phyloP scores from a whole-genome alignment of 23 red algal species.

The Chondrus crispus region DNA sequence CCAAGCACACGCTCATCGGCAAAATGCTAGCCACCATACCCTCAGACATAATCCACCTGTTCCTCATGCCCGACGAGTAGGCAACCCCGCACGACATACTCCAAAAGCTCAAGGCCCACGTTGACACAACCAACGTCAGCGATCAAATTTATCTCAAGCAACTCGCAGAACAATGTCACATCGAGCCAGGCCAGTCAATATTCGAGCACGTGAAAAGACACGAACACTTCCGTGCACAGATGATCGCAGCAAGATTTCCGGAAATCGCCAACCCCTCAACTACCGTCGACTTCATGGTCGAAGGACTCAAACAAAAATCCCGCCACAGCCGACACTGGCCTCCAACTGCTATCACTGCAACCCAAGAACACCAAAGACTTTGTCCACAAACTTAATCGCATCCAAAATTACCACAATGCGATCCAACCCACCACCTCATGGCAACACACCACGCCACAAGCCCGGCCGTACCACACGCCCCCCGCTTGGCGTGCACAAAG shows the following conservation, averaged over 20 bases:
- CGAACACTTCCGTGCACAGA: background rate
- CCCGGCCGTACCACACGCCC: too few relatives aligned
- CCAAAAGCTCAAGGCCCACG: background rate
- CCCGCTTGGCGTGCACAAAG: too few relatives aligned
- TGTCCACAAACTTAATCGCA: background rate
- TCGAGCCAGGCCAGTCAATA: background rate
- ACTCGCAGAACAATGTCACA: background rate
- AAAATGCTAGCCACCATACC: background rate
- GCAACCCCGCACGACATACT: background rate
- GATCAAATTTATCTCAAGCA: background rate
- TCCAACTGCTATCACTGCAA: background rate
- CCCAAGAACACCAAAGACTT: background rate
- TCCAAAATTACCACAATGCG: too few relatives aligned
- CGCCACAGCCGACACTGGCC: background rate
- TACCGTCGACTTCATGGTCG: background rate
- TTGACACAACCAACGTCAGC: background rate
- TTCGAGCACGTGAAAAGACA: conserved; percentile 1
- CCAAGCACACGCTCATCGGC: background rate
- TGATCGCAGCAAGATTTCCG: background rate
- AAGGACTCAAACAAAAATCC: background rate
- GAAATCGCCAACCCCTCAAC: background rate
- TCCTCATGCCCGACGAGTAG: background rate
- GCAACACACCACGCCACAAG: too few relatives aligned
- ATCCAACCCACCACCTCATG: too few relatives aligned
- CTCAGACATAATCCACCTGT: background rate